Evolutionary conservation across 2,329 filamentous ascomycete species (phyloP).

Genomic region (Xylaria multiplex): DNA sequence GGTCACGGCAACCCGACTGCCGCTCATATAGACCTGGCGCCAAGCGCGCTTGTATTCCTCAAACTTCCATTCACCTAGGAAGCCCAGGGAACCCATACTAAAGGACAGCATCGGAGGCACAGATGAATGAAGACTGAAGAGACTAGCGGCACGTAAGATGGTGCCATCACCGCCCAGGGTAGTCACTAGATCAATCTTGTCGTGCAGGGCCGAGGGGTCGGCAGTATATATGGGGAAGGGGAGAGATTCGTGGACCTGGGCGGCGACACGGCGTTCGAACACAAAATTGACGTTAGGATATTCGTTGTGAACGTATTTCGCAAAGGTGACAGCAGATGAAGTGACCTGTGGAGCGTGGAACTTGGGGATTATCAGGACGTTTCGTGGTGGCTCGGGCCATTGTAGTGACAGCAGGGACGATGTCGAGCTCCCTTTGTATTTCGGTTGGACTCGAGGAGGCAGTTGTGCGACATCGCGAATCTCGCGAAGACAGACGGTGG

Average conservation of each 20-base stretch:
- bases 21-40: slow-evolving; percentile 88
- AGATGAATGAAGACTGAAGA: slow-evolving; percentile 82
- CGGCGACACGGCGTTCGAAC: slow-evolving; percentile 80
- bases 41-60: slow-evolving; percentile 91
- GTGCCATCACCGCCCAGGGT: slow-evolving; percentile 95
- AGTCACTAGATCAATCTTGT: slow-evolving; percentile 87
- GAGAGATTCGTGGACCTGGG: slow-evolving; percentile 74
- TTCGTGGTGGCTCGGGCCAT: slow-evolving; percentile 64
- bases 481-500: slow-evolving; percentile 56
- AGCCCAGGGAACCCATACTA: slow-evolving; percentile 95
- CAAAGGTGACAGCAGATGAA: slow-evolving; percentile 64
- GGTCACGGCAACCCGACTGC: slow-evolving; percentile 62
- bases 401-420: slow-evolving; percentile 66
- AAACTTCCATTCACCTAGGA: slow-evolving; percentile 97
- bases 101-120: slow-evolving; percentile 95
- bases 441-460: slow-evolving; percentile 67
- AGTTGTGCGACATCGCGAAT: slow-evolving; percentile 63
- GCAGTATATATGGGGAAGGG: slow-evolving; percentile 77
- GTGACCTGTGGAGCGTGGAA: slow-evolving; percentile 65
- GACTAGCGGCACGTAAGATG: slow-evolving; percentile 83
- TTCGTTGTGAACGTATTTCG: slow-evolving; percentile 78
- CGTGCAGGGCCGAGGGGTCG: slow-evolving; percentile 66
- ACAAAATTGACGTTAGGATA: slow-evolving; percentile 86
- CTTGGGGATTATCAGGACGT: slow-evolving; percentile 68
- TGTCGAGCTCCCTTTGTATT: slow-evolving; percentile 68